phyloP scores from a whole-genome alignment of 139 green algal genomes.

The Auxenochlorella pyrenoidosa region DNA sequence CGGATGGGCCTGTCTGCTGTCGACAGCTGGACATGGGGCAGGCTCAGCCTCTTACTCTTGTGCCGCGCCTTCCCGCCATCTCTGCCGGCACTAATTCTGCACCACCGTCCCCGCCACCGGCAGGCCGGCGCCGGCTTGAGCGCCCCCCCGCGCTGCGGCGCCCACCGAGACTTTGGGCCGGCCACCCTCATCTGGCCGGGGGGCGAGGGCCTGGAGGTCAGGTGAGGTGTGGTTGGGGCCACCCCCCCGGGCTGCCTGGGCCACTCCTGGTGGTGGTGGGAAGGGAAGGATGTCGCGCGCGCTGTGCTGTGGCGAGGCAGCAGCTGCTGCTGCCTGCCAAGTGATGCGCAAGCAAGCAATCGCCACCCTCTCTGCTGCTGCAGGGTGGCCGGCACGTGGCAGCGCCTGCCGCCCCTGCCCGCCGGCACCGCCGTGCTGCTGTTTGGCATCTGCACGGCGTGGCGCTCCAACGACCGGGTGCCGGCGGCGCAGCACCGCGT shows the following conservation, averaged over 20 bases:
- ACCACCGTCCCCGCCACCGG: neutral
- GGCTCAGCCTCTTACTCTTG: no score
- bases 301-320: no score
- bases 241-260: no score
- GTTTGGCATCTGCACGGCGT: slow-evolving; percentile 38
- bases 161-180: slow-evolving; percentile 36
- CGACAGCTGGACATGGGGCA: no score
- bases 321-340: no score
- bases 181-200: slow-evolving; percentile 35
- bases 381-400: slow-evolving; percentile 14
- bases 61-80: no score
- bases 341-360: no score
- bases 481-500: slow-evolving; percentile 29
- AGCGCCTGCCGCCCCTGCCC: slow-evolving; percentile 1
- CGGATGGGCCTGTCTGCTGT: neutral
- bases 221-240: neutral
- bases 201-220: slow-evolving; percentile 32
- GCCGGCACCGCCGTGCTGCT: slow-evolving; percentile 24
- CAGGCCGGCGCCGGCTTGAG: neutral
- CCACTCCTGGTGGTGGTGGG: neutral
- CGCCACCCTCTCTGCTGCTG: neutral
- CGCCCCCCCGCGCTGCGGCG: slow-evolving; percentile 19
- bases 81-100: no score
- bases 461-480: slow-evolving; percentile 40
- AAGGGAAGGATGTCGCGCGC: no score